Evolutionary conservation across 2,329 filamentous ascomycete genomes (phyloP).

Genomic region (Fonsecaea multimorphosa): DNA sequence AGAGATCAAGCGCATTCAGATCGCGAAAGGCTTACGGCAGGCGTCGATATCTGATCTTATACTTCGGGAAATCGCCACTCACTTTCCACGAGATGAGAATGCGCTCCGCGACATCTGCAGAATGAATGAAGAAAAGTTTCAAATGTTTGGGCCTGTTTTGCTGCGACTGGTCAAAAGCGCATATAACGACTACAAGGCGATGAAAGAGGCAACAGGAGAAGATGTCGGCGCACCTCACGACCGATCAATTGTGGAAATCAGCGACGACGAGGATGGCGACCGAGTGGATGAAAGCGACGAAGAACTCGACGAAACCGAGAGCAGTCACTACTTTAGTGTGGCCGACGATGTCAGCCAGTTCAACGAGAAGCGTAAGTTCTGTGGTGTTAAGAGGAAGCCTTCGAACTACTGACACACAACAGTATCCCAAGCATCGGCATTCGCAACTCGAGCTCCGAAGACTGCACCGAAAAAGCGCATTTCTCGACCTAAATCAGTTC

Average conservation of each 20-base stretch:
- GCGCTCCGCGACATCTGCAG: slow-evolving; percentile 50
- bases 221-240: slow-evolving; percentile 58
- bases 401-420: slow-evolving; percentile 23
- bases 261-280: slow-evolving; percentile 46
- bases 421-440: slow-evolving; percentile 36
- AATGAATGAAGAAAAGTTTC: slow-evolving; percentile 54
- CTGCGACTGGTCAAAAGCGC: slow-evolving; percentile 51
- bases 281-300: slow-evolving; percentile 31
- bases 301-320: slow-evolving; percentile 35
- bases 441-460: slow-evolving; percentile 18
- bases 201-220: slow-evolving; percentile 50
- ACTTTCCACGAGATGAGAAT: slow-evolving; percentile 51
- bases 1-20: slow-evolving; percentile 50
- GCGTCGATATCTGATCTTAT: slow-evolving; percentile 55
- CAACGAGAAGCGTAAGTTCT: slow-evolving; percentile 37
- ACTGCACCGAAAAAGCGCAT: slow-evolving; percentile 12
- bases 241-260: slow-evolving; percentile 54
- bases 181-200: slow-evolving; percentile 50
- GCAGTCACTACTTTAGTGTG: slow-evolving; percentile 40
- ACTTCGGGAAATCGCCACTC: slow-evolving; percentile 57
- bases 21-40: slow-evolving; percentile 52
- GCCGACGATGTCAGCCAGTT: slow-evolving; percentile 33
- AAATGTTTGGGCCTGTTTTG: slow-evolving; percentile 52
- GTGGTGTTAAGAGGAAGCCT: not conserved
- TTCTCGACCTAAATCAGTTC: slow-evolving; percentile 7